Evolutionary conservation across 352 stramenopile genomes (phyloP), one percentile per base, ranked within the genome.

Genomic region (Detonula confervacea): DNA sequence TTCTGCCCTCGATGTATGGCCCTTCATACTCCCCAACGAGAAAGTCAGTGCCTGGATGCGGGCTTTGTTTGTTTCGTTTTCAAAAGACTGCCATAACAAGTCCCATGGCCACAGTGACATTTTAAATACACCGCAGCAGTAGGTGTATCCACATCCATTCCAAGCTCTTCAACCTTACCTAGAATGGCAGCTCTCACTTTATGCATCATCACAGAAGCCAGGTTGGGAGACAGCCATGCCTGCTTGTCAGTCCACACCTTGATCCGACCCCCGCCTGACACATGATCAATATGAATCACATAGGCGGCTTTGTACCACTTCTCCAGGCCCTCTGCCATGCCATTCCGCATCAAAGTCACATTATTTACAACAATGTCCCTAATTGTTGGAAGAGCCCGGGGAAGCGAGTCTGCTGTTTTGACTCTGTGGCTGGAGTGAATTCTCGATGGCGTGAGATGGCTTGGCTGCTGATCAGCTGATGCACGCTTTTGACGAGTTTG

Each of bases 11-110:
- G 44, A 22, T 54, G 9, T 4, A 18, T 54, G 44, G 4, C 44
- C 44, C 44, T 54, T 54, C 12, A 24, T 24, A 18, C 4, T 18
- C 37, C 9, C 24, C 25, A 62, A 42, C 7, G 54, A 44, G 7
- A 14, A 22, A 7, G 6, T 39, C 25, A 62, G 9, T 56, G 54
- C 9, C 24, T 33, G 9, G n/a, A 62, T 39, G 9, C 54, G 42
- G 7, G 37, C 7, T 14, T 33, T 22, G 54, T 62, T 62, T 4
- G 37, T 20, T 44, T 62, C 54, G n/a, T 62, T 62, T 22, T 42
- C 16, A 62, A 44, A 62, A 20, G 54, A 62, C 12, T 33, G 6
- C 54, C 54, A 62, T 20, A 62, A 42, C 9, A 62, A 22, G 4
- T 33, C 24, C 54, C 54, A 62, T 20, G 54, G 54, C 54, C 54